Conservation (phyloP, 768 basidiomycete genomes). For the Russula compacta region DNA sequence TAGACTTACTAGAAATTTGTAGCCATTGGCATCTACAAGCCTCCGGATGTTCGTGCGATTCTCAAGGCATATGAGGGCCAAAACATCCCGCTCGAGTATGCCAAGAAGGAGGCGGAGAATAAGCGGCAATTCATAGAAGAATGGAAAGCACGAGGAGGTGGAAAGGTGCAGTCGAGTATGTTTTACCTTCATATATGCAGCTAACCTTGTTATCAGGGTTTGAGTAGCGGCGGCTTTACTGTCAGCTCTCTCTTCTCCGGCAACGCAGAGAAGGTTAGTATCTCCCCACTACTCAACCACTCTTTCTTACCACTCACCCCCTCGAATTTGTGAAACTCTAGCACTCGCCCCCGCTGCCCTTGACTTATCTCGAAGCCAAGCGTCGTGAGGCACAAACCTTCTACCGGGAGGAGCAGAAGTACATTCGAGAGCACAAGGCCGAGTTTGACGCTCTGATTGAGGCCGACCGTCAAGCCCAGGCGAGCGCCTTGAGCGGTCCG, state of each 20-base stretch:
- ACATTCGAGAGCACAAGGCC: constrained; percentile 41
- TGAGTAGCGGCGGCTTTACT: constrained; percentile 34
- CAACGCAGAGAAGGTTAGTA: constrained; percentile 25
- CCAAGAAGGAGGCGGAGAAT: constrained; percentile 74
- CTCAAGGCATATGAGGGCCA: constrained; percentile 79
- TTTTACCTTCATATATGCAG: not conserved
- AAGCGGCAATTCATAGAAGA: constrained; percentile 73
- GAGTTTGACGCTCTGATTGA: constrained; percentile 43
- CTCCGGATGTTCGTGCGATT: constrained; percentile 80
- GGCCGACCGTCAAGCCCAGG: constrained; percentile 42
- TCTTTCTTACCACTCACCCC: not conserved
- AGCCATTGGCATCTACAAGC: constrained; percentile 92
- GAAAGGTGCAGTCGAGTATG: constrained; percentile 5
- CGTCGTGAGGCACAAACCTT: constrained; percentile 41
- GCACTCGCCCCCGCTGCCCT: constrained; percentile 30
- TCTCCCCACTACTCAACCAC: not conserved
- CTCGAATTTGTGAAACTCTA: constrained; percentile 13
- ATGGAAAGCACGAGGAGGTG: constrained; percentile 47
- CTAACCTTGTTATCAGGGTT: constrained; percentile 26
- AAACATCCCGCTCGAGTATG: constrained; percentile 83
- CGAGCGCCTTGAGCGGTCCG: constrained; percentile 39
- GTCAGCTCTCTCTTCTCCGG: constrained; percentile 38
- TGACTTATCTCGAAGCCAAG: constrained; percentile 46
- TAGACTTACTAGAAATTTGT: not conserved
- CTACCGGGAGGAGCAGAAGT: constrained; percentile 46